These are phyloP conservation scores for Leucogyrophana mollusca DNA, from an alignment of 768 basidiomycete species.

Conservation along the genomic window DNA sequence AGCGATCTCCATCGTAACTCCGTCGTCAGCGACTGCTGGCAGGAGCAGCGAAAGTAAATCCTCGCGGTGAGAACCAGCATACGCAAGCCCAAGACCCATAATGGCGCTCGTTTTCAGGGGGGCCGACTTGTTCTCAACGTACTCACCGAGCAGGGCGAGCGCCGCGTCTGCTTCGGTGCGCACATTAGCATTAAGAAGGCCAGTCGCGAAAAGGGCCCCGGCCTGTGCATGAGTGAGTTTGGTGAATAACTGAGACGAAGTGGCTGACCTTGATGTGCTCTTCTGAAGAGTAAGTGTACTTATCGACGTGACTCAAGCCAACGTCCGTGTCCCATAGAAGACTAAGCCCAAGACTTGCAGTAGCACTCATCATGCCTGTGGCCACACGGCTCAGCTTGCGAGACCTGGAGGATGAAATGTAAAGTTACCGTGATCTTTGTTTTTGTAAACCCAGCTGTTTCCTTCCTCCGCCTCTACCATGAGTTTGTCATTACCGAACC, in stretches of 20 bases:
- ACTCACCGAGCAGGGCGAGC: slow-evolving; percentile 85
- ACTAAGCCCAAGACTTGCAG: slow-evolving; percentile 90
- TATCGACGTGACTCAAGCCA: slow-evolving; percentile 93
- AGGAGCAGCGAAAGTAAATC: slow-evolving; percentile 79
- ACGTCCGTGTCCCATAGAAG: slow-evolving; percentile 96
- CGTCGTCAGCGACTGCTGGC: slow-evolving; percentile 80
- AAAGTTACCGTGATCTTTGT: slow-evolving; percentile 91
- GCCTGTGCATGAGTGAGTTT: slow-evolving; percentile 43
- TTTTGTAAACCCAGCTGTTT: slow-evolving; percentile 99
- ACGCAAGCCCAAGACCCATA: slow-evolving; percentile 91
- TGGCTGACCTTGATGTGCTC: slow-evolving; percentile 84
- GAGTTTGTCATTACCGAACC: slow-evolving; percentile 97
- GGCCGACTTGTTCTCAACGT: slow-evolving; percentile 83
- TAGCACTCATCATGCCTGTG: slow-evolving; percentile 92
- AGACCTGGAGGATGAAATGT: neutral
- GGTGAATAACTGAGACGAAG: neutral
- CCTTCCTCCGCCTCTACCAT: slow-evolving; percentile 98
- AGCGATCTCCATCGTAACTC: slow-evolving; percentile 83
- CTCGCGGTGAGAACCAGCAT: slow-evolving; percentile 89
- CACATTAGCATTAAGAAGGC: slow-evolving; percentile 86
- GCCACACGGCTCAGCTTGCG: slow-evolving; percentile 1
- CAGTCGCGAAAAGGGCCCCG: slow-evolving; percentile 92
- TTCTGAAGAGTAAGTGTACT: slow-evolving; percentile 94
- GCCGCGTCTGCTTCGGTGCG: slow-evolving; percentile 93
- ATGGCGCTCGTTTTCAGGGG: slow-evolving; percentile 86